Conservation (phyloP, 108 stramenopile genomes). For the Aurantiochytrium sp. region DNA sequence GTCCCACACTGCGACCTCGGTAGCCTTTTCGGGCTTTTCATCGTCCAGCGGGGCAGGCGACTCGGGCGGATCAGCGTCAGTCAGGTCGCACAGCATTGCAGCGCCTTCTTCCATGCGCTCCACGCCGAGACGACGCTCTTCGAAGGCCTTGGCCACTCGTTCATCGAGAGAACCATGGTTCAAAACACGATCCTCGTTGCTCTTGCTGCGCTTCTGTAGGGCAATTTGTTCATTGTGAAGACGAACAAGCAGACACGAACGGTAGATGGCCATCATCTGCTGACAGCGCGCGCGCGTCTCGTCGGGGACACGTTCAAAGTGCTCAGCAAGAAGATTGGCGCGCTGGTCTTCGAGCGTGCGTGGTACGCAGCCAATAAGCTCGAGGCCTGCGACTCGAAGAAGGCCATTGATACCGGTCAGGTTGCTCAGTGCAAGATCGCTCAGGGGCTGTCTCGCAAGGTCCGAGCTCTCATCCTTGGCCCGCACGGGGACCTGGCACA, state of each 20-base stretch:
- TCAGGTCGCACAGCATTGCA: background rate
- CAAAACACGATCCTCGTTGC: background rate
- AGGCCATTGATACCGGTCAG: background rate
- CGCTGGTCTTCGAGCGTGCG: background rate
- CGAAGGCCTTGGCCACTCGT: background rate
- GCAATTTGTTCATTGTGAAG: background rate
- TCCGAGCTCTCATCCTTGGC: background rate
- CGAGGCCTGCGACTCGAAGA: background rate
- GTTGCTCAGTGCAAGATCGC: background rate
- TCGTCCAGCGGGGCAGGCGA: background rate
- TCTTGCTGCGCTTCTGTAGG: background rate
- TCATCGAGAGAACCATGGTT: background rate
- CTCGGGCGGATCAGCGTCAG: background rate
- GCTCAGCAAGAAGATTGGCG: background rate
- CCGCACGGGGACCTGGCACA: background rate
- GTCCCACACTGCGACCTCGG: background rate
- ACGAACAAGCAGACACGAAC: background rate
- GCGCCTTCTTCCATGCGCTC: background rate
- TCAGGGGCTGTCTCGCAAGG: background rate
- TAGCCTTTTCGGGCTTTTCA: background rate
- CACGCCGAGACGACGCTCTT: background rate
- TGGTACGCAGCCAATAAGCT: background rate
- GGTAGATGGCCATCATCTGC: background rate
- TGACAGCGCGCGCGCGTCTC: background rate
- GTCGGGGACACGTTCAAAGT: background rate